These are phyloP conservation scores for Penstemon davidsonii DNA, from an alignment of 257 asterid genomes.

Conservation along the genomic window DNA sequence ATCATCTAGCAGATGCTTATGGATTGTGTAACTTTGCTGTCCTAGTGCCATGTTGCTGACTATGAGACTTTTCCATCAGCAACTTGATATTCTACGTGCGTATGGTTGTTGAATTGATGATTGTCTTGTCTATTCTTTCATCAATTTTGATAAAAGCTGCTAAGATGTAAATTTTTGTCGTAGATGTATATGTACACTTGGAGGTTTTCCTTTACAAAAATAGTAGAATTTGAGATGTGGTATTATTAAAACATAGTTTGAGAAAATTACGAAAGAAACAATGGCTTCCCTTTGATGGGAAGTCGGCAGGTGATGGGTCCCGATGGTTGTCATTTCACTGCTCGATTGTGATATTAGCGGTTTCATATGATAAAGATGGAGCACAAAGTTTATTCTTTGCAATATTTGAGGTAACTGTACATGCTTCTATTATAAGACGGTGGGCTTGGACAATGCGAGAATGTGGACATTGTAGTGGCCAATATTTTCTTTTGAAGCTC, in stretches of 20 bases:
- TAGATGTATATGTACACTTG: constrained; percentile 32
- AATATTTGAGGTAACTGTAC: constrained; percentile 90
- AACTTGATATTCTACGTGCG: constrained; percentile 45
- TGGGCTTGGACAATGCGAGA: constrained; percentile 45
- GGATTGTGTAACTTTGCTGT: constrained; percentile 51
- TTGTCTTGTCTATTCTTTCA: constrained; percentile 26
- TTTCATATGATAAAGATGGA: constrained; percentile 88
- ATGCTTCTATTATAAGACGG: constrained; percentile 51
- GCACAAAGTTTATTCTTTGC: constrained; percentile 90
- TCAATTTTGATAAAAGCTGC: constrained; percentile 30
- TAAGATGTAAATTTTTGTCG: constrained; percentile 34
- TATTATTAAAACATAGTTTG: constrained; percentile 32
- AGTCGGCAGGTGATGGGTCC: constrained; percentile 86
- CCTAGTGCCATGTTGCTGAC: constrained; percentile 62
- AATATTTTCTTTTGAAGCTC: constrained; percentile 44
- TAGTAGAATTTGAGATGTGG: constrained; percentile 26
- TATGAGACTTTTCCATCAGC: constrained; percentile 56
- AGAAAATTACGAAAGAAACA: constrained; percentile 45
- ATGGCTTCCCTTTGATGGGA: constrained; percentile 71
- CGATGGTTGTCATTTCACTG: constrained; percentile 78
- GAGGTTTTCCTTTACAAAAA: constrained; percentile 23
- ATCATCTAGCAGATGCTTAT: constrained; percentile 50
- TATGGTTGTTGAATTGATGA: constrained; percentile 50
- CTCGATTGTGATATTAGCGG: constrained; percentile 80
- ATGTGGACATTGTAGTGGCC: constrained; percentile 31